A percentile compares a stretch with the other conserved stretches of the same genome.
Conservation (phyloP, 176 grass and related monocot genomes). For the Luzula sylvatica region DNA sequence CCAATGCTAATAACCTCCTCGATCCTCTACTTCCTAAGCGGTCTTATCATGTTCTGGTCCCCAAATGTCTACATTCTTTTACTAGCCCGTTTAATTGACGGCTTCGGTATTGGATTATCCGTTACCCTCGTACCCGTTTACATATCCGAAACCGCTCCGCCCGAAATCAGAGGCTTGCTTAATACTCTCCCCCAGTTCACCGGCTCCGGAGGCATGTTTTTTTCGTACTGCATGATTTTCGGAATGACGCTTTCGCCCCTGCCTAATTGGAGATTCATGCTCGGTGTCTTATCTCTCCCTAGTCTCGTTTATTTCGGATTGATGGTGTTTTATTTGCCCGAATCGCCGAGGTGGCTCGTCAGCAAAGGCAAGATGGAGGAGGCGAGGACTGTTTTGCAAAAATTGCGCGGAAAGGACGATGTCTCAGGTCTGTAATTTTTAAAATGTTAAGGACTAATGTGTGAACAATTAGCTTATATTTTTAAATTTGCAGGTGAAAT, state of each 20-base stretch:
- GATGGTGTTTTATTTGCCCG: conserved; percentile 39
- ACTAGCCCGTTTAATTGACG: conserved; percentile 46
- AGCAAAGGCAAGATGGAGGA: conserved; percentile 76
- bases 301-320: conserved; percentile 41
- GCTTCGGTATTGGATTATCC: conserved; percentile 61
- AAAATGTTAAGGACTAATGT: background rate
- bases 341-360: conserved; percentile 79
- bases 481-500: conserved; percentile 39
- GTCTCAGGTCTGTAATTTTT: conserved; percentile 24
- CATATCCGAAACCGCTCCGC: conserved; percentile 81
- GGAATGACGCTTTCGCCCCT: conserved; percentile 46
- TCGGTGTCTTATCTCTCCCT: conserved; percentile 45
- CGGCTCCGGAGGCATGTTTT: conserved; percentile 62
- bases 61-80: conserved; percentile 62
- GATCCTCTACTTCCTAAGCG: conserved; percentile 39
- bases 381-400: conserved; percentile 49
- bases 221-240: conserved; percentile 76
- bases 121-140: conserved; percentile 80
- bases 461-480: background rate
- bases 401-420: conserved; percentile 46
- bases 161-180: conserved; percentile 50
- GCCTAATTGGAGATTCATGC: conserved; percentile 71
- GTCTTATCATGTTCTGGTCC: conserved; percentile 68
- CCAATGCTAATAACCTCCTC: conserved; percentile 70
- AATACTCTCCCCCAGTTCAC: conserved; percentile 86